A percentile compares a stretch with the other conserved stretches of the same genome.
These are phyloP conservation scores for Pseudozyma hubeiensis DNA, from an alignment of 1,284 basidiomycete genomes.

Conservation along the genomic window DNA sequence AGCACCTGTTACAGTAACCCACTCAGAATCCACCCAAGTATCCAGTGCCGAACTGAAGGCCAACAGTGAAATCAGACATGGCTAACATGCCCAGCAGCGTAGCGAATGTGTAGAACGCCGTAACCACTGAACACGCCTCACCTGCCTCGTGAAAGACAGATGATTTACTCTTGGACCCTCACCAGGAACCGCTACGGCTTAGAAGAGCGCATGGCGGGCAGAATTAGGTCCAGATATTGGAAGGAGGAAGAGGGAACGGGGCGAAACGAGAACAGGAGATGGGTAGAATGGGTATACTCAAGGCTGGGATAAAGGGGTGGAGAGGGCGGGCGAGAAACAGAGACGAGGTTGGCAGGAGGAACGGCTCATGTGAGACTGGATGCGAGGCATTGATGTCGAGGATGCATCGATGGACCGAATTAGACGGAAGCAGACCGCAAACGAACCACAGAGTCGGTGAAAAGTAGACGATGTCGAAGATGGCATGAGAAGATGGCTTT, in stretches of 20 bases:
- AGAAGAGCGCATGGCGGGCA: constrained; percentile 50
- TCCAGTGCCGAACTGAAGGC: constrained; percentile 18
- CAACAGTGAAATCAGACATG: constrained; percentile 20
- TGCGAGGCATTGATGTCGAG: not conserved
- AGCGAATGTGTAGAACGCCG: constrained; percentile 49
- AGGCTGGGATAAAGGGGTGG: not conserved
- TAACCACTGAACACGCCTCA: constrained; percentile 33
- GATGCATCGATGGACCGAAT: no score
- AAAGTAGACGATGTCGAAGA: not conserved
- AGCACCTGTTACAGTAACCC: constrained; percentile 51
- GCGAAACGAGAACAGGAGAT: not conserved
- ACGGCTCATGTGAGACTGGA: not conserved
- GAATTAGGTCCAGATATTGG: constrained; percentile 44
- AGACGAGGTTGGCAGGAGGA: not conserved
- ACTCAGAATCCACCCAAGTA: constrained; percentile 10
- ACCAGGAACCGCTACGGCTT: constrained; percentile 58
- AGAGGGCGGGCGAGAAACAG: not conserved
- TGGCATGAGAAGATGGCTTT: constrained; percentile 1
- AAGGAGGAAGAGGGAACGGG: not conserved
- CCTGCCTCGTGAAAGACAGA: constrained; percentile 3
- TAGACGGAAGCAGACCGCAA: not conserved
- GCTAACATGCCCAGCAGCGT: constrained; percentile 40
- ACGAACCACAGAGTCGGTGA: not conserved
- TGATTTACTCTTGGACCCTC: constrained; percentile 50
- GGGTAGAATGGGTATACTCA: not conserved